phyloP scores from a whole-genome alignment of 805 yeast genomes.

The Komagataella ulmi region DNA sequence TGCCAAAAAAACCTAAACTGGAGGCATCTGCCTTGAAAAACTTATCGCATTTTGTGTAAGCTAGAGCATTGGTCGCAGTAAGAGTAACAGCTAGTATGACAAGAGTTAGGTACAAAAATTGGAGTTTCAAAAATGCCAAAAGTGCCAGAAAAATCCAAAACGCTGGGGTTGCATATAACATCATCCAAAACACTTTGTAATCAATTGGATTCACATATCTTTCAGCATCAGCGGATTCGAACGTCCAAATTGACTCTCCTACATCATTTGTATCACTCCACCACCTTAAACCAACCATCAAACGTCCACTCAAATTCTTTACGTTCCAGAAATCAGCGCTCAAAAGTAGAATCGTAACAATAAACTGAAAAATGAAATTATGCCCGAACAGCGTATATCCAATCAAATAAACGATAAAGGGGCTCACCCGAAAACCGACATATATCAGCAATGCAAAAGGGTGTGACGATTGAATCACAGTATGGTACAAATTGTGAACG shows the following conservation, averaged over 20 bases:
- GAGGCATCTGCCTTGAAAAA: slow-evolving; percentile 63
- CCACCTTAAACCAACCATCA: slow-evolving; percentile 89
- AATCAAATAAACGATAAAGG: slow-evolving; percentile 53
- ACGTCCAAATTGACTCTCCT: slow-evolving; percentile 74
- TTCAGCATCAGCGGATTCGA: slow-evolving; percentile 69
- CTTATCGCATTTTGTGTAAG: slow-evolving; percentile 85
- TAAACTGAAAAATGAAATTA: slow-evolving; percentile 64
- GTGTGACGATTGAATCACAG: slow-evolving; percentile 61
- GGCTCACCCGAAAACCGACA: slow-evolving; percentile 47
- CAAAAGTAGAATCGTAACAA: slow-evolving; percentile 56
- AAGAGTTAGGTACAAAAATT: slow-evolving; percentile 51
- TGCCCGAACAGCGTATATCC: slow-evolving; percentile 52
- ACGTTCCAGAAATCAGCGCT: slow-evolving; percentile 92
- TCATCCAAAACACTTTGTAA: slow-evolving; percentile 77
- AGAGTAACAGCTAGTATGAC: slow-evolving; percentile 58
- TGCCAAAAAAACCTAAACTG: not conserved
- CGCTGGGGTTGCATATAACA: slow-evolving; percentile 63
- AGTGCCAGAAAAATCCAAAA: slow-evolving; percentile 67
- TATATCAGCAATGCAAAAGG: slow-evolving; percentile 66
- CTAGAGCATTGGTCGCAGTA: slow-evolving; percentile 74
- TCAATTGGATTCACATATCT: slow-evolving; percentile 81
- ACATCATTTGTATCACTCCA: slow-evolving; percentile 75
- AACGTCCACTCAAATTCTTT: slow-evolving; percentile 82
- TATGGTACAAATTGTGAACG: slow-evolving; percentile 22
- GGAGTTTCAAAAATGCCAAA: slow-evolving; percentile 66